Base-by-base conservation (phyloP, 805 yeast species). In the Yamadazyma endophytica region DNA sequence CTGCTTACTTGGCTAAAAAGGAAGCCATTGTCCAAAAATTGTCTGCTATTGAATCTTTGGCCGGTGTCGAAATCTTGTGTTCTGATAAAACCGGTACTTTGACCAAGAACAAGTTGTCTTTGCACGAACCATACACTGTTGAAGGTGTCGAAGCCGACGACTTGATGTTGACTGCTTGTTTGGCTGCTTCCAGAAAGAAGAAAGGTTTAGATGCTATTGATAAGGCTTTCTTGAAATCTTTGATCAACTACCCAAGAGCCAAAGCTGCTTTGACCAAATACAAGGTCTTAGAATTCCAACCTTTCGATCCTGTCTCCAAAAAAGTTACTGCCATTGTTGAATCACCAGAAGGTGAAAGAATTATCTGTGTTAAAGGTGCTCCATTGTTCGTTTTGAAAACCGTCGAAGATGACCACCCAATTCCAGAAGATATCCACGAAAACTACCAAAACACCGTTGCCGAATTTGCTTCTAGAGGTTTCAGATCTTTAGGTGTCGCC, bases 201-300 rank as follows among this genome's bases (percentile, higher is more conserved):
- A 88, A 88, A 80, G 96, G 95, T 81, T 75, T 88, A 62, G 96
- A 88, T 70, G 96, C 96, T 58, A 88, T 88, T 61, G 96, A 88
- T 71, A 85, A 82, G 75, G 95, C 96, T 59, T 88, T 88, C 87
- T 73, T 88, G 67, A 88, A 88, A 67, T 82, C 96, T 53, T 77
- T 88, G 67, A 81, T 78, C 55, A 58, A 53, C 57, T 88, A 88
- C 74, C 96, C 96, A 67, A 75, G 86, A 68, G 96, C 96, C 52
- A 87, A 87, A 76, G 77, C 76, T 56, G 89, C 94, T 62, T 77
- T 88, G 68, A 75, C 92, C 58, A 86, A 88, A 73, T 88, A 88
- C 82, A 86, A 85, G 74, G 94, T 89, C 55, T 61, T 86, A 56
- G 95, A 87, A 69, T 88, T 88, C 87, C 92, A 84, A 66, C 96